A percentile compares a stretch with the other conserved stretches of the same genome.
Evolutionary conservation across 108 stramenopile genomes (phyloP).

Genomic region (Epithemia pelagica): DNA sequence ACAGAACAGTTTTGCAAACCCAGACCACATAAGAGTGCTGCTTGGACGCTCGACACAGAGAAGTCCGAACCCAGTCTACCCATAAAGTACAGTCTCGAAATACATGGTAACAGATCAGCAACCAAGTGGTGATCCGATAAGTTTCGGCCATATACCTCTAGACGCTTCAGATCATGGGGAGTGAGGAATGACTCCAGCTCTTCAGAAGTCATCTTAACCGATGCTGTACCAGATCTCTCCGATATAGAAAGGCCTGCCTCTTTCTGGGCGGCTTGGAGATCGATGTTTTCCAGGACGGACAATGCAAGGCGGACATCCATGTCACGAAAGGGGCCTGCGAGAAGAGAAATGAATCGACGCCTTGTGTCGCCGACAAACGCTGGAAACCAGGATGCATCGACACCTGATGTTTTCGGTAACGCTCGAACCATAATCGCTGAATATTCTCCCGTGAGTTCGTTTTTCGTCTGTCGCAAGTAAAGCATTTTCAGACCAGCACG

Average conservation of each 20-base stretch:
- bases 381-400: slow-evolving; percentile 85
- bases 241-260: slow-evolving; percentile 24
- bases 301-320: slow-evolving; percentile 78
- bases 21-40: slow-evolving; percentile 83
- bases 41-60: slow-evolving; percentile 81
- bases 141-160: slow-evolving; percentile 95
- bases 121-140: slow-evolving; percentile 98
- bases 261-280: slow-evolving; percentile 18
- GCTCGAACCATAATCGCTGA: slow-evolving; percentile 91
- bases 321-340: slow-evolving; percentile 79
- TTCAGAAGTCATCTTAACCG: slow-evolving; percentile 44
- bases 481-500: slow-evolving; percentile 82
- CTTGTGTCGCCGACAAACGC: slow-evolving; percentile 88
- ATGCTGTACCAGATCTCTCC: slow-evolving; percentile 40
- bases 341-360: slow-evolving; percentile 77
- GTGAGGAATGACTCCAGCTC: slow-evolving; percentile 84
- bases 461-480: slow-evolving; percentile 96
- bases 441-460: slow-evolving; percentile 97
- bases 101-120: slow-evolving; percentile 86
- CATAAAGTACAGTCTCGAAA: slow-evolving; percentile 88
- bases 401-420: slow-evolving; percentile 67
- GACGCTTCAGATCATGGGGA: slow-evolving; percentile 93
- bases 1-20: slow-evolving; percentile 84
- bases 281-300: slow-evolving; percentile 58
- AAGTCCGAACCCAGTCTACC: slow-evolving; percentile 70